A percentile compares a stretch with the other conserved stretches of the same genome.
Evolutionary conservation across 2,329 filamentous ascomycete species (phyloP).

Genomic region (Emydomyces testavorans): DNA sequence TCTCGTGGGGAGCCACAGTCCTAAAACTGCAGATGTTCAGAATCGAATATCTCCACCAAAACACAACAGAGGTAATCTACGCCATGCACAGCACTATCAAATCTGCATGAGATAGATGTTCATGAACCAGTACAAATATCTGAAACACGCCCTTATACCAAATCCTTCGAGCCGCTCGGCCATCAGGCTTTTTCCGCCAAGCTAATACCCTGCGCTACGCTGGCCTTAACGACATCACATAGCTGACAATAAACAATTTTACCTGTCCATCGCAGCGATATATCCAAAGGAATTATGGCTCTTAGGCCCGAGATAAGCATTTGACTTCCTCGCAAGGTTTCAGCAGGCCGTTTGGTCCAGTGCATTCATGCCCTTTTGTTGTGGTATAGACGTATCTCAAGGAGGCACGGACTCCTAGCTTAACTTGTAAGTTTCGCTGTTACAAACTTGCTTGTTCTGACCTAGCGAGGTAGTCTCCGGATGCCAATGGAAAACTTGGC

Average conservation of each 20-base stretch:
- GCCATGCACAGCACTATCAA: not conserved
- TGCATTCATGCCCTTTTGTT: not conserved
- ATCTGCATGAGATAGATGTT: not conserved
- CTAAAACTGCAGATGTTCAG: constrained; percentile 11
- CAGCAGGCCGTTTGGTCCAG: not conserved
- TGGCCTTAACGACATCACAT: not conserved
- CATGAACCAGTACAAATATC: not conserved
- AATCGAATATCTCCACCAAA: not conserved
- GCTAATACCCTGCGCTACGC: not conserved
- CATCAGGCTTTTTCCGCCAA: not conserved
- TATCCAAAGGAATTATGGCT: no score
- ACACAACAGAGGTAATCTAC: not conserved
- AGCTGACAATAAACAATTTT: not conserved
- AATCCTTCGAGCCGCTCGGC: not conserved
- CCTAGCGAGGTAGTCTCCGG: not conserved
- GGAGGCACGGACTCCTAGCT: not conserved
- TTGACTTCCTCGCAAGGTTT: not conserved
- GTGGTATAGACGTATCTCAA: not conserved
- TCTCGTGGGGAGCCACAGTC: not conserved
- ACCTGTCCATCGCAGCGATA: not conserved
- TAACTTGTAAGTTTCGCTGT: not conserved
- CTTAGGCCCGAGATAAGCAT: no score
- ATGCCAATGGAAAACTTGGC: not conserved
- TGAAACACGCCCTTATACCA: constrained; percentile 3
- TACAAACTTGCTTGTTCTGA: not conserved